These are phyloP conservation scores for Fusarium veterinarium DNA, from an alignment of 2,329 filamentous ascomycete genomes.

Conservation along the genomic window DNA sequence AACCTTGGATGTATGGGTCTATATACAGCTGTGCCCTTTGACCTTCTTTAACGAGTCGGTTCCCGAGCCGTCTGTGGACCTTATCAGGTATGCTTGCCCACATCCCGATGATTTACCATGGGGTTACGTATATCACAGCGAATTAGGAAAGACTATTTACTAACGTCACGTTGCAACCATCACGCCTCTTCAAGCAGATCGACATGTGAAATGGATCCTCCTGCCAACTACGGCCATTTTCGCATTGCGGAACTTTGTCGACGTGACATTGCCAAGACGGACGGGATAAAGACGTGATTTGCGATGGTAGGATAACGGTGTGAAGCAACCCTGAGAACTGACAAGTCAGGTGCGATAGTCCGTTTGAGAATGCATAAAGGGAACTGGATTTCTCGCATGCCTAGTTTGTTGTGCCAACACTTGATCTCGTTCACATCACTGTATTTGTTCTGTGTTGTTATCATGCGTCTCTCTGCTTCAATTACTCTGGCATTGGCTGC, in stretches of 20 bases:
- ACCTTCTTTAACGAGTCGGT: constrained; percentile 1
- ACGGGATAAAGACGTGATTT: neutral
- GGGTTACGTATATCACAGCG: neutral
- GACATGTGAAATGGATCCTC: neutral
- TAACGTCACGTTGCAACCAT: neutral
- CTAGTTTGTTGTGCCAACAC: neutral
- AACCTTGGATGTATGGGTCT: neutral
- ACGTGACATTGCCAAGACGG: constrained; percentile 15
- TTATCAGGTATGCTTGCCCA: neutral
- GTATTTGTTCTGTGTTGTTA: neutral
- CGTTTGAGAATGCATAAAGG: neutral
- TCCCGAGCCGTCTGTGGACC: neutral
- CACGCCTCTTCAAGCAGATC: neutral
- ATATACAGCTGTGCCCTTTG: neutral
- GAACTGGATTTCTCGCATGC: neutral
- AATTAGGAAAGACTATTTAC: neutral
- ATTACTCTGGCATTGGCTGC: neutral
- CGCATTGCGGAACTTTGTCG: neutral
- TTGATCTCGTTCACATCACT: neutral
- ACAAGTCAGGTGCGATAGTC: neutral
- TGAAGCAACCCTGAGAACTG: neutral
- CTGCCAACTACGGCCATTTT: neutral
- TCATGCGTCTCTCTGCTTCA: neutral
- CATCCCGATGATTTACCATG: neutral
- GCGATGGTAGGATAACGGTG: neutral